Conservation (phyloP, 73 alveolate genomes). For the Durusdinium trenchii region DNA sequence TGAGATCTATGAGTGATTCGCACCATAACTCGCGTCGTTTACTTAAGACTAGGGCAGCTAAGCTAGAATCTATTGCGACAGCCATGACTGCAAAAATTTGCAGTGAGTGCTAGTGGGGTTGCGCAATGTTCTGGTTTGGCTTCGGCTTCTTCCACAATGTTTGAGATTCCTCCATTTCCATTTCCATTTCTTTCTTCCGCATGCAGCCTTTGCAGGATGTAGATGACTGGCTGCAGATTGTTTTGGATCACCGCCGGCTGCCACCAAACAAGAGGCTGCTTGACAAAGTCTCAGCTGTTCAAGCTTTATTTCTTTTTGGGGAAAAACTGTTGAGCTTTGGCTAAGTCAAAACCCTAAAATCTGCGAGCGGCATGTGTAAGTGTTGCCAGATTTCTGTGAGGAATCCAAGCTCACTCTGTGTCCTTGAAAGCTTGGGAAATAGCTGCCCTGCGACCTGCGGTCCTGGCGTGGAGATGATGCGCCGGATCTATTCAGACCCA, state of each 20-base stretch:
- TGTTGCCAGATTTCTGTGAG: neutral
- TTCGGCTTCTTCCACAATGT: too few relatives aligned
- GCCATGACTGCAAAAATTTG: too few relatives aligned
- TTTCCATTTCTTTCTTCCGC: too few relatives aligned
- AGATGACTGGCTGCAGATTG: constrained; percentile 59
- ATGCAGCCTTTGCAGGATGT: constrained; percentile 75
- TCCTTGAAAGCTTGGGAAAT: constrained; percentile 52
- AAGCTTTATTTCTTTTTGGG: neutral
- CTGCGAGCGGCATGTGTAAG: too few relatives aligned
- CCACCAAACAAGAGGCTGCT: constrained; percentile 68
- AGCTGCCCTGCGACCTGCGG: constrained; percentile 44
- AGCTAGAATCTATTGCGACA: too few relatives aligned
- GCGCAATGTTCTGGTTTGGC: neutral
- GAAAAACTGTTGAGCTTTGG: neutral
- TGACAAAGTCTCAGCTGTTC: neutral
- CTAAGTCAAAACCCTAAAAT: neutral
- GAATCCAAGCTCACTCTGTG: constrained; percentile 57
- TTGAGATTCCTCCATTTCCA: too few relatives aligned
- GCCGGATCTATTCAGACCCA: constrained; percentile 62
- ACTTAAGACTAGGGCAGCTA: too few relatives aligned
- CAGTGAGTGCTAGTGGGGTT: neutral
- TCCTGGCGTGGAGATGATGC: constrained; percentile 65
- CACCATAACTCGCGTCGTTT: too few relatives aligned
- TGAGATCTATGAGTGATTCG: too few relatives aligned
- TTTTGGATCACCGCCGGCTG: constrained; percentile 66